phyloP scores from a whole-genome alignment of 768 basidiomycete genomes.

The Sarcodon sp. region DNA sequence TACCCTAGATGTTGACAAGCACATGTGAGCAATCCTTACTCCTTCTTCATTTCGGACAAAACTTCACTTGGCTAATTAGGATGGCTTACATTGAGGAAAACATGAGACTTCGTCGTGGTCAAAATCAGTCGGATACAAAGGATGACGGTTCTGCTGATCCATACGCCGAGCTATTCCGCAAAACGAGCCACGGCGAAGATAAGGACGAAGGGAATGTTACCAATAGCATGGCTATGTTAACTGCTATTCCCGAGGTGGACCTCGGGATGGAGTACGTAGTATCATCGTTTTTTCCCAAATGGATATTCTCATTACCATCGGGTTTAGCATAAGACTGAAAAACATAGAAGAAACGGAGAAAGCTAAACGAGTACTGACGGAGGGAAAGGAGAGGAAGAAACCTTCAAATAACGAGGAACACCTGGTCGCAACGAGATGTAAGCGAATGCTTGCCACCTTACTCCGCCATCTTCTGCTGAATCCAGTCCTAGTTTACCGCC shows the following conservation, averaged over 20 bases:
- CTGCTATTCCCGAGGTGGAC: constrained; percentile 96
- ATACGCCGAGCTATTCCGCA: constrained; percentile 59
- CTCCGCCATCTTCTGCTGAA: not conserved
- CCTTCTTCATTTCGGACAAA: not conserved
- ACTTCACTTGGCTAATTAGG: constrained; percentile 31
- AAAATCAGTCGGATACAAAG: constrained; percentile 32
- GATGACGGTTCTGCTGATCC: constrained; percentile 45
- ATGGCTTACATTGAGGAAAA: constrained; percentile 98
- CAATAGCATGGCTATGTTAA: constrained; percentile 89
- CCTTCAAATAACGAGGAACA: constrained; percentile 62
- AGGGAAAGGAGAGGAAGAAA: constrained; percentile 49
- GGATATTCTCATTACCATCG: not conserved
- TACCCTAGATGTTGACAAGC: constrained; percentile 92
- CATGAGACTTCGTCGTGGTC: constrained; percentile 57
- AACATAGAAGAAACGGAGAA: constrained; percentile 98
- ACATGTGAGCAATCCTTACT: constrained; percentile 54
- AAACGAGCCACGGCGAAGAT: constrained; percentile 14
- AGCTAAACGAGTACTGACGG: constrained; percentile 78
- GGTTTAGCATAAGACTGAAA: constrained; percentile 65
- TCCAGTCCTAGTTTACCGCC: constrained; percentile 60
- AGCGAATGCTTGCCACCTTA: constrained; percentile 14
- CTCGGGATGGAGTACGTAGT: constrained; percentile 90
- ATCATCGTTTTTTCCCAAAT: not conserved
- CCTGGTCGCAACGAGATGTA: constrained; percentile 80
- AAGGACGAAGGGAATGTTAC: constrained; percentile 89